Base-by-base conservation (phyloP, 768 basidiomycete genomes). In the Strobilomyces dryophilus region DNA sequence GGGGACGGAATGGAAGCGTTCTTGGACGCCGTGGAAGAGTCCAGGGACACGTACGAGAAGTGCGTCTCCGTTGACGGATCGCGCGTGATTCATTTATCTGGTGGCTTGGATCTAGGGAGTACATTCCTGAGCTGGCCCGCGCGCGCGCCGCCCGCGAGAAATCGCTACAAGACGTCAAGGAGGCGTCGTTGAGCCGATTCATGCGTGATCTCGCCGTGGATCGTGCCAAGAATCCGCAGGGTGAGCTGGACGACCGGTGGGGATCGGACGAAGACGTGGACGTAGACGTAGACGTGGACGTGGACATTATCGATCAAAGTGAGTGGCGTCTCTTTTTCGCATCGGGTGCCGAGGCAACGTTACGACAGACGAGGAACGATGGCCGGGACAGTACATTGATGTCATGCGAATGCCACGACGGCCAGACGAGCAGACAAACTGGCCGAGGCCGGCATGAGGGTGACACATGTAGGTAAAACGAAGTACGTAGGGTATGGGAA, bases 1-100 rank as follows among this genome's bases (percentile, higher is more conserved):
- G 97, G 97, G n/a, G 87, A 84, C 29, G 97, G 97, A 4, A 81
- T 99, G 64, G 77, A 85, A 57, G 90, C 90, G 49, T 97, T 99
- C 68, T 89, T 99, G 64, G 82, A 87, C 29, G 93, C 92, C 2
- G 93, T 99, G 10, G 87, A 95, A 59, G 86, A 82, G 29, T 92
- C 90, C 2, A 76, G 92, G 60, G 76, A 83, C 51, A 94, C 95
- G 70, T 99, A 97, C 70, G 85, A 90, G 69, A 85, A 76, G 95
- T 97, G 63, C 61, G 83, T 70, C 10, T 46, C 42, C 29, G 29
- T 41, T 43, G 45, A 40, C 47, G 47, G 52, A 54, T 52, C 29
- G 2, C 47, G 27, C 20, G 15, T 57, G 48, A 52, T 27, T 47
- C 26, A 52, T 49, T 18, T 35, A 37, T 52, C 43, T 47, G 8